Base-by-base conservation (phyloP, 306 rosid species). In the Vigna hirtella region DNA sequence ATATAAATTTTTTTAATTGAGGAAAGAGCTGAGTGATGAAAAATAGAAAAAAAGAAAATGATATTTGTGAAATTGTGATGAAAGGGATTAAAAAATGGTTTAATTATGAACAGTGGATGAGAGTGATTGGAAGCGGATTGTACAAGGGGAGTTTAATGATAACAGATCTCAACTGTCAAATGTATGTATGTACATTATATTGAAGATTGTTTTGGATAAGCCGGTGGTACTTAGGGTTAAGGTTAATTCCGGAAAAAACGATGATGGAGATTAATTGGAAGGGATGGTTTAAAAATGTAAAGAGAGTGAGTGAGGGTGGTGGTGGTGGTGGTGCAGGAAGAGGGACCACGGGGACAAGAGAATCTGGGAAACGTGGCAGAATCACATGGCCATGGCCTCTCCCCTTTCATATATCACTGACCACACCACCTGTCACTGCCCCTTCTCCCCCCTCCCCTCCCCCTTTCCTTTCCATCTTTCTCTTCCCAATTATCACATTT, bases 261-360 rank as follows among this genome's bases (percentile, higher is more conserved):
- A 65, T 22, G 72, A 65, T 51, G 7, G 26, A 34, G 18, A 77
- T 52, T 59, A 77, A 77, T 42, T 3, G 14, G 17, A 40, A 52
- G 5, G 30, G 52, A 52, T 22, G 55, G 72, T 61, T 38, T 61
- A 52, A 42, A 64, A 49, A 22, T 3, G 32, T 9, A 5, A 8
- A 28, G 15, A 73, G 17, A 9, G 0, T 18, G 40, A 73, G 79
- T 66, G 81, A 79, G 76, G 71, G 64, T 51, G 81, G 9, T 6
- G 42, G 40, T 36, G 36, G 40, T 36, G 40, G 69, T 59, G 77
- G 70, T 61, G 78, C 78, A 79, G 87, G 10, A 65, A 4, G 51
- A 62, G 88, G 88, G 88, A 85, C 83, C 88, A 85, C 70, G 67
- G 77, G 63, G 79, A 84, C 87, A 84, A 76, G 82, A 80, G 82